A percentile compares a stretch with the other conserved stretches of the same genome.
phyloP scores from a whole-genome alignment of 176 grass and related monocot species.

The Carex pumila region DNA sequence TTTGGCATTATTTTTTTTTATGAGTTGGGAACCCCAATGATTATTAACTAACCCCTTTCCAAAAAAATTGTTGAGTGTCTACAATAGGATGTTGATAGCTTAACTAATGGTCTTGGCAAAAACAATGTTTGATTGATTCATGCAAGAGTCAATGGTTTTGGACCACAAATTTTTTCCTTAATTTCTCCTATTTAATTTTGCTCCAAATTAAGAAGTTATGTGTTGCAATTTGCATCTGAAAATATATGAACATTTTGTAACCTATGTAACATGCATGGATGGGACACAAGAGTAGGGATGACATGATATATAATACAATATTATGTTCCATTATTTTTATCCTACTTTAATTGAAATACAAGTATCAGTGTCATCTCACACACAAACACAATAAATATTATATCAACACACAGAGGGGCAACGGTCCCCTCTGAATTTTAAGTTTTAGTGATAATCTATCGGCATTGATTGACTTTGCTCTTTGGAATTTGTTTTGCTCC shows the following conservation, averaged over 20 bases:
- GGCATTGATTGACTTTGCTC: too few species aligned
- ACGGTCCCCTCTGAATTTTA: too few species aligned
- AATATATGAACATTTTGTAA: neutral
- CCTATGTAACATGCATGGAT: neutral
- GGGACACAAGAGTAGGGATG: too few species aligned
- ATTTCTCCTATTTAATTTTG: neutral
- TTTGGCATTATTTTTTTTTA: neutral
- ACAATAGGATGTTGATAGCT: slow-evolving; percentile 15
- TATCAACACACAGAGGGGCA: too few species aligned
- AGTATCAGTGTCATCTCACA: too few species aligned
- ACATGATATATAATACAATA: too few species aligned
- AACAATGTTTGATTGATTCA: neutral
- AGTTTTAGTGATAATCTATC: too few species aligned
- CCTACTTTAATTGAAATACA: too few species aligned
- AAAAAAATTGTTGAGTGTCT: neutral
- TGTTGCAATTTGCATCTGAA: neutral
- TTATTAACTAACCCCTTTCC: slow-evolving; percentile 20
- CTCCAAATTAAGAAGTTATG: neutral
- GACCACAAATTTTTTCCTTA: neutral
- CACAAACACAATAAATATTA: too few species aligned
- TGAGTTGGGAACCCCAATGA: neutral
- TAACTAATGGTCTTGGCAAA: neutral
- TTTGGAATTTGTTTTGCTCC: too few species aligned
- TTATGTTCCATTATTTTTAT: too few species aligned
- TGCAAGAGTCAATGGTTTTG: slow-evolving; percentile 6